phyloP scores from a whole-genome alignment of 1,284 basidiomycete genomes.

The Cystobasidiaceae sp. region DNA sequence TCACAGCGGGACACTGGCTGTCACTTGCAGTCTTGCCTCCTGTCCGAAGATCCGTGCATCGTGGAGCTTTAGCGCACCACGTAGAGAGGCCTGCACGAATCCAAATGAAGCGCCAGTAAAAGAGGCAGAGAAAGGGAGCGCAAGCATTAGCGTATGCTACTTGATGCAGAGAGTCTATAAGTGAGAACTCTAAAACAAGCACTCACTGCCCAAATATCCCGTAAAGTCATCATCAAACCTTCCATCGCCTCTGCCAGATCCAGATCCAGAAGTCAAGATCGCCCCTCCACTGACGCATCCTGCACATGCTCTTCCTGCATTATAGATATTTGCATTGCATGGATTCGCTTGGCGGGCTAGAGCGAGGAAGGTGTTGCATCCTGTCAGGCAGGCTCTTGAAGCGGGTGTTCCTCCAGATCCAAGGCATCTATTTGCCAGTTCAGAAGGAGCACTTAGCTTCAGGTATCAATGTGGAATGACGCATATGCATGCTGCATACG shows the following conservation, averaged over 20 bases:
- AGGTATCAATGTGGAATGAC: neutral
- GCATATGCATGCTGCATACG: neutral
- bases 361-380: neutral
- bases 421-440: neutral
- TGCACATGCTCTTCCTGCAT: neutral
- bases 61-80: neutral
- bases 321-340: neutral
- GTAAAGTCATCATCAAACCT: neutral
- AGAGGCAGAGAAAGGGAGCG: too few species aligned
- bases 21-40: neutral
- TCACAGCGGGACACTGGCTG: neutral
- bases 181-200: neutral
- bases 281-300: neutral
- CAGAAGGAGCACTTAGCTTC: neutral
- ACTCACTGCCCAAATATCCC: neutral
- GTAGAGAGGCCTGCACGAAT: neutral
- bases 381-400: constrained; percentile 1
- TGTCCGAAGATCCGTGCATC: neutral
- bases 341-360: neutral
- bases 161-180: neutral
- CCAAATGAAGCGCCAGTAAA: too few species aligned
- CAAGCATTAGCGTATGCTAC: neutral
- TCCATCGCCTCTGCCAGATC: neutral
- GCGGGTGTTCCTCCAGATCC: neutral
- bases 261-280: neutral